Percentiles rank a stretch among this genome's conserved stretches.
Evolutionary conservation across 768 basidiomycete genomes (phyloP).

Genomic region (Russula foetens): DNA sequence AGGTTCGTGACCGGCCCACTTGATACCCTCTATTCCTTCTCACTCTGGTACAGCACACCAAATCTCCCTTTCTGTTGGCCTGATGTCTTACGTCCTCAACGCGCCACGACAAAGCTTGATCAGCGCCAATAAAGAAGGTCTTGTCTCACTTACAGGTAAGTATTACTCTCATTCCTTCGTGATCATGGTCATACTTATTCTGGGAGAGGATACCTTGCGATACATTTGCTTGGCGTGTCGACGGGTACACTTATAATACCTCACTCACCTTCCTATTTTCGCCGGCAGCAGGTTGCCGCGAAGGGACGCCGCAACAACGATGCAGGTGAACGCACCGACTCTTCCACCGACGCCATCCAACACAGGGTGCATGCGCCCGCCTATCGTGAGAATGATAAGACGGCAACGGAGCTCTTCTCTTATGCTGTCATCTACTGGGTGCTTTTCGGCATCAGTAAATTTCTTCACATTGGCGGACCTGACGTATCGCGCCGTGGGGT

Average conservation of each 20-base stretch:
- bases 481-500: constrained; percentile 57
- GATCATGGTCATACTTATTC: neutral
- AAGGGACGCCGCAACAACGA: constrained; percentile 16
- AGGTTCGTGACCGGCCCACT: constrained; percentile 31
- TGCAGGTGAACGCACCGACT: constrained; percentile 16
- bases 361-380: constrained; percentile 12
- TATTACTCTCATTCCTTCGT: neutral
- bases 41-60: constrained; percentile 56
- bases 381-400: constrained; percentile 61
- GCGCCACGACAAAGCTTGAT: constrained; percentile 57
- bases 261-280: constrained; percentile 66
- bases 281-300: constrained; percentile 35
- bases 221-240: constrained; percentile 81
- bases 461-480: constrained; percentile 28
- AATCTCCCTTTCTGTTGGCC: constrained; percentile 44
- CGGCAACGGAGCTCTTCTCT: constrained; percentile 64
- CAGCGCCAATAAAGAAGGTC: constrained; percentile 86
- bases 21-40: neutral
- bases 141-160: constrained; percentile 69
- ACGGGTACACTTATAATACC: constrained; percentile 76
- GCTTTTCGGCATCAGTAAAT: constrained; percentile 34
- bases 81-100: constrained; percentile 58
- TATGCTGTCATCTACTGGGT: constrained; percentile 79
- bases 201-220: constrained; percentile 70
- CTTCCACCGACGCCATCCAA: neutral